Evolutionary conservation across 371 early-diverging fungal species (phyloP), one percentile per base, ranked within the genome.

Genomic region (Syncephalastrum sp.): DNA sequence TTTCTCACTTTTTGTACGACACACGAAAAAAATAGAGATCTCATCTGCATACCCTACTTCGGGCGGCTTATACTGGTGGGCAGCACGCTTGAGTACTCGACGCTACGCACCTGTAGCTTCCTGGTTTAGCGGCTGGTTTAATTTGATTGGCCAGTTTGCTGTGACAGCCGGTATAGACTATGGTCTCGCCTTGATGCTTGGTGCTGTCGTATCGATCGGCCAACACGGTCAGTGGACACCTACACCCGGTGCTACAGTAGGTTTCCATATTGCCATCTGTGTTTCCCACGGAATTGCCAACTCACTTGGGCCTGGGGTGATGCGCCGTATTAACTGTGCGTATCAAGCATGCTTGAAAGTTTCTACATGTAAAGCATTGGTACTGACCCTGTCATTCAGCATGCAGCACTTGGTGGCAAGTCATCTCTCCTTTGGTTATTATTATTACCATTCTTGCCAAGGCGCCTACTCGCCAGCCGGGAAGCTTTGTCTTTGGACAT

Each of bases 11-110:
- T 19, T 41, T 17, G 42, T 45, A 46, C 25, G 29, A 33, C 38
- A 33, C 10, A 12, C 10, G 38, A 33, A 33, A 33, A 33, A 23
- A 33, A 23, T 38, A 74, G 89, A 89, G 72, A 89, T 87, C 53
- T 84, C 85, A 51, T 77, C 78, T 19, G 77, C 87, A 6, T 86
- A 75, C 60, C 87, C 87, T 25, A 85, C 86, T 24, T 72, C 79
- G n/a, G 89, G 89, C 29, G 85, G 85, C 7, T 71, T 87, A 41
- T 87, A 89, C 64, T 87, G 74, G 71, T 87, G 82, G 81, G 73
- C 84, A 16, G 80, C 80, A n/a, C 58, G 61, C 15, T 53, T 74
- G 47, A 66, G 66, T 48, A 53, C 64, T 5, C 64, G 51, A 38
- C 53, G 45, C 56, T 68, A 64, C 43, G 68, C 65, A 19, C 74